Base-by-base conservation (phyloP, 257 asterid genomes). In the Lavandula angustifolia region DNA sequence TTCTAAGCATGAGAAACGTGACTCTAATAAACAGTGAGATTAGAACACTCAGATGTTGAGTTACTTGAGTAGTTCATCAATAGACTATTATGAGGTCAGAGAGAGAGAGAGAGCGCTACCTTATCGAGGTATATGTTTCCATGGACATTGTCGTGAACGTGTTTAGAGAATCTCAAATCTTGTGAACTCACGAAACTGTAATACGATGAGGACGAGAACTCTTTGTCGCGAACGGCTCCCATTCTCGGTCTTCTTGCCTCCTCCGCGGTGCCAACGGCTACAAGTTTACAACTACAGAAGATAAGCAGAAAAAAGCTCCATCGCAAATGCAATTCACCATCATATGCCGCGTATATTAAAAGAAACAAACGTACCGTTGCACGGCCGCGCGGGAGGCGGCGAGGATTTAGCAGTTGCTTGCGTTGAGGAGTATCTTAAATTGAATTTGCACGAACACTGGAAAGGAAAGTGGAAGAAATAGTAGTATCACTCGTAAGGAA, bases 111-210 rank as follows among this genome's bases (percentile, higher is more conserved):
- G 10, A 42, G 14, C 10, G 41, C 57, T 62, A 92, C 98, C 85
- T 85, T 85, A 60, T 82, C 89, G 34, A 92, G 80, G 49, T 83
- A 89, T 68, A 92, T 92, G 85, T 76, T 81, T 54, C 96, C 95
- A 60, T 92, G 98, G 64, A 92, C 96, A 69, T 89, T 92, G 64
- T 92, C 98, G 46, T 78, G 88, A 42, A 92, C 78, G 55, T 85
- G 88, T 80, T 92, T 92, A 66, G 87, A 82, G 65, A 59, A 72
- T 42, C 91, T 80, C 59, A 70, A 67, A 78, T 88, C 98, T 13
- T 82, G 88, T 47, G 75, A 75, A 54, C 69, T 52, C 51, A 65
- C 68, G 49, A 81, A 75, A 54, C 76, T 62, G 78, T 69, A 65
- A 66, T 60, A 76, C 41, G 81, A 68, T 3, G 82, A 66, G 38